Conservation (phyloP, 345 rosid species). For the Camelina neglecta region DNA sequence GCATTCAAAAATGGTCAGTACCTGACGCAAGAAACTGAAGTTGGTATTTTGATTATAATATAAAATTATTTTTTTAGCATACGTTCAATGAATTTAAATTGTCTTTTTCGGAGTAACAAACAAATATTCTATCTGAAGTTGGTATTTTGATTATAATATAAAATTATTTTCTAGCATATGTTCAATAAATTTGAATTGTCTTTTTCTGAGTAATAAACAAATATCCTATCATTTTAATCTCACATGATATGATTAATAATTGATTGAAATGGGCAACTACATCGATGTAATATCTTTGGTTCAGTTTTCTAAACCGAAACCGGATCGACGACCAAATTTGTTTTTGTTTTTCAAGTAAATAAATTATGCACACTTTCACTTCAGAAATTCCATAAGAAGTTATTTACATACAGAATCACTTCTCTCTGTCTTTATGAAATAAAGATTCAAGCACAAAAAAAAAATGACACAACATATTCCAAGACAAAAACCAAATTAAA, state of each 20-base stretch:
- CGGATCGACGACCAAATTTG: neutral
- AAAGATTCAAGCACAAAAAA: neutral
- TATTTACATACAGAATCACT: slow-evolving; percentile 23
- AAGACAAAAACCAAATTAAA: slow-evolving; percentile 10
- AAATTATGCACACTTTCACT: neutral
- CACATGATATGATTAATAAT: neutral
- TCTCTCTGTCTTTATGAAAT: neutral
- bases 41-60: too few relatives aligned
- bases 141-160: too few relatives aligned
- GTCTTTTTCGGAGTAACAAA: too few relatives aligned
- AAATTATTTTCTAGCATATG: neutral
- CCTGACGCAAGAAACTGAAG: neutral
- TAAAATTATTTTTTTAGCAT: too few relatives aligned
- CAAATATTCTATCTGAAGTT: neutral
- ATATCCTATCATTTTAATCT: neutral
- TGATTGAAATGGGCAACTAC: neutral
- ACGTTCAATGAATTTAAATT: too few relatives aligned
- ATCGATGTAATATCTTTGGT: neutral
- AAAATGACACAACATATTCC: neutral
- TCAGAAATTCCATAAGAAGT: neutral
- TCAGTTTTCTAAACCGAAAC: neutral
- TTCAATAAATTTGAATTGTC: neutral
- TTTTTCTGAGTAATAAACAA: neutral
- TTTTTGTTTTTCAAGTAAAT: neutral
- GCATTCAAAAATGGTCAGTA: neutral